These are phyloP conservation scores for Cicer cuneatum DNA, from an alignment of 306 rosid species.

Conservation along the genomic window DNA sequence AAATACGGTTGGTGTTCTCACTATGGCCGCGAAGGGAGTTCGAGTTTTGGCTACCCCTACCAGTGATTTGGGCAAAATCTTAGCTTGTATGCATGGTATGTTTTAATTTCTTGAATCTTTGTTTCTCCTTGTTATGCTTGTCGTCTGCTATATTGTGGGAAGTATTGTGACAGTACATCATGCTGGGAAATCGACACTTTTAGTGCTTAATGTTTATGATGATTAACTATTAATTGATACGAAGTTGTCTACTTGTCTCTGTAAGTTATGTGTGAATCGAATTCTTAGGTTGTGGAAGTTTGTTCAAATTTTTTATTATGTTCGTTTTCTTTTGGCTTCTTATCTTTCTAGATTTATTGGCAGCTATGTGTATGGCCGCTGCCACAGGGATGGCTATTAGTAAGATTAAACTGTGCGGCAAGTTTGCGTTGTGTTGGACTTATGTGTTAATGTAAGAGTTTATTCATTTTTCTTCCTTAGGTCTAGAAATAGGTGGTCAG, in stretches of 20 bases:
- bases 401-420: slow-evolving; percentile 21
- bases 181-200: background rate
- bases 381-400: slow-evolving; percentile 12
- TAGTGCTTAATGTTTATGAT: background rate
- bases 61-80: slow-evolving; percentile 87
- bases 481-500: slow-evolving; percentile 92
- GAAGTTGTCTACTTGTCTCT: background rate
- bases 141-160: background rate
- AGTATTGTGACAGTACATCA: slow-evolving; percentile 5
- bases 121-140: background rate
- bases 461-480: slow-evolving; percentile 45
- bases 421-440: slow-evolving; percentile 9
- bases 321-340: background rate
- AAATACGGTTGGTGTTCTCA: slow-evolving; percentile 91
- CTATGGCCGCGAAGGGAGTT: slow-evolving; percentile 94
- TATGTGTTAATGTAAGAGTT: slow-evolving; percentile 32
- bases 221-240: background rate
- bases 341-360: slow-evolving; percentile 26
- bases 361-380: slow-evolving; percentile 5
- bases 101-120: slow-evolving; percentile 31
- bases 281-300: background rate
- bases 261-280: background rate
- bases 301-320: background rate
- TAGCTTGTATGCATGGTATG: slow-evolving; percentile 94
- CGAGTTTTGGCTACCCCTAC: slow-evolving; percentile 94